Percentiles rank a stretch among this genome's conserved stretches.
These are phyloP conservation scores for Rhipidocladum racemiflorum DNA, from an alignment of 176 grass and related monocot species.

Conservation along the genomic window DNA sequence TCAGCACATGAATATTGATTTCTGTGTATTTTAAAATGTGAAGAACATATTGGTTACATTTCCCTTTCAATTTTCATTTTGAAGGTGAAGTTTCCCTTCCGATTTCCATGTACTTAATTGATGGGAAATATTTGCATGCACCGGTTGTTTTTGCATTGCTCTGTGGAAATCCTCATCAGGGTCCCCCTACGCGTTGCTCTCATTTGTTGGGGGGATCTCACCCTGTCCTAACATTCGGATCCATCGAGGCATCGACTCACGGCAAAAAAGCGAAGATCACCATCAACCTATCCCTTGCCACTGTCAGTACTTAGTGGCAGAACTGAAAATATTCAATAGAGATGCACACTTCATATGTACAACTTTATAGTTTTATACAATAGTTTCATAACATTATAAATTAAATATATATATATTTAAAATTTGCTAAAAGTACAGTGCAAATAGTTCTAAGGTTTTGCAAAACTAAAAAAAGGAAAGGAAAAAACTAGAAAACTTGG, in stretches of 20 bases:
- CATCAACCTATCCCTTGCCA: not conserved
- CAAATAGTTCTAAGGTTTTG: no score
- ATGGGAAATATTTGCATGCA: not conserved
- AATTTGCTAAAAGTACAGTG: no score
- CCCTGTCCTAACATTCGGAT: not conserved
- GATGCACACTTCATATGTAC: no score
- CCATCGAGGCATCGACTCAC: not conserved
- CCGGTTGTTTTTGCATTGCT: not conserved
- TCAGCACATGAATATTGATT: not conserved
- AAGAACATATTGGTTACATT: not conserved
- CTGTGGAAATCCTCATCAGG: conserved; percentile 17
- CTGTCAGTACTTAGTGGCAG: not conserved
- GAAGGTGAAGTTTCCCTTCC: not conserved
- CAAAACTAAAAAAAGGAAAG: not conserved
- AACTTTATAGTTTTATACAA: no score
- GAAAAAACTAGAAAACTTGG: not conserved
- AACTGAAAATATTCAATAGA: no score
- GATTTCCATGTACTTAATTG: not conserved
- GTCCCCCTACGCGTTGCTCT: not conserved
- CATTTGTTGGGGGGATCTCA: not conserved
- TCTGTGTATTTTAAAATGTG: not conserved
- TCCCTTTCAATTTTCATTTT: not conserved
- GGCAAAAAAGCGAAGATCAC: conserved; percentile 8
- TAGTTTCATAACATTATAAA: no score
- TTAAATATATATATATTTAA: no score